These are phyloP conservation scores for Ailanthus altissimus DNA, from an alignment of 345 rosid species.

Conservation along the genomic window DNA sequence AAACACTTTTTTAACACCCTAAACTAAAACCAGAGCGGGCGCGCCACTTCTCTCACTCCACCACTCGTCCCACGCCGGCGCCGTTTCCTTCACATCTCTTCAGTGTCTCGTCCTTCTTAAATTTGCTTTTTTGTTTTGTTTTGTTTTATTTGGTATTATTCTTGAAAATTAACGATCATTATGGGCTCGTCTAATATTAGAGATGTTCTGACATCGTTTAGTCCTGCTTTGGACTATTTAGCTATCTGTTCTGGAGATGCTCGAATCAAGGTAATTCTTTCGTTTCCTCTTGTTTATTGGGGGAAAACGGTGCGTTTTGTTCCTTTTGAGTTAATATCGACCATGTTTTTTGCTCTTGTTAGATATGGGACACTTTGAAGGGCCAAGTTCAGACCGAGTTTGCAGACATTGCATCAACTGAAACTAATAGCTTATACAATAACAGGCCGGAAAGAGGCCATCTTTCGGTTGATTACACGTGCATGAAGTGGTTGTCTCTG, in stretches of 20 bases:
- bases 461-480: slow-evolving; percentile 71
- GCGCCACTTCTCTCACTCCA: slow-evolving; percentile 3
- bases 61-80: neutral
- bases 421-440: slow-evolving; percentile 30
- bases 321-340: neutral
- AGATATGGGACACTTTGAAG: slow-evolving; percentile 80
- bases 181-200: slow-evolving; percentile 72
- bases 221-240: slow-evolving; percentile 73
- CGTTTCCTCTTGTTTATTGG: neutral
- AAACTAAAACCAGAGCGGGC: slow-evolving; percentile 10
- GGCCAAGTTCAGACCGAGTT: slow-evolving; percentile 80
- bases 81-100: neutral
- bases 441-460: slow-evolving; percentile 58
- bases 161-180: slow-evolving; percentile 33
- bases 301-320: neutral
- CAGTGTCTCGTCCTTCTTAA: neutral
- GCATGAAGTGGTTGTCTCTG: slow-evolving; percentile 76
- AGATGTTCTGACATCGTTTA: slow-evolving; percentile 74
- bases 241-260: slow-evolving; percentile 88
- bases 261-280: slow-evolving; percentile 63
- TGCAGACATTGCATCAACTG: slow-evolving; percentile 60
- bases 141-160: neutral
- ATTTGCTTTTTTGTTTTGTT: neutral
- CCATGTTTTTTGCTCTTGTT: slow-evolving; percentile 17
- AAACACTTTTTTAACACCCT: neutral